A percentile compares a stretch with the other conserved stretches of the same genome.
phyloP scores from a whole-genome alignment of 768 basidiomycete species.

The Ramaria sp. region DNA sequence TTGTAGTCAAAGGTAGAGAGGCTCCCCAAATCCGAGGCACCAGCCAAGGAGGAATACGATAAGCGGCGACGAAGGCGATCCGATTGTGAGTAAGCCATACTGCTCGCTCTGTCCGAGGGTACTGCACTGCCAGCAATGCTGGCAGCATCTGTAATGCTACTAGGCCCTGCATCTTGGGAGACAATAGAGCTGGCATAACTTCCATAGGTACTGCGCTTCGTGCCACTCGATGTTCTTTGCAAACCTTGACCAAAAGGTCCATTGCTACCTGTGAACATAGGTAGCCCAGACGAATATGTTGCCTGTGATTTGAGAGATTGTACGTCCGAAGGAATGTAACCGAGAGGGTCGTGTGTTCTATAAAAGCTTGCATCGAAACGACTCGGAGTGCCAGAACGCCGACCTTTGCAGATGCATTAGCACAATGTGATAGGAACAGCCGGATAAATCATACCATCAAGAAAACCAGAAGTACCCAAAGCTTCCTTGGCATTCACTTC shows the following conservation, averaged over 20 bases:
- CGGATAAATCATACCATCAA: constrained; percentile 36
- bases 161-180: constrained; percentile 79
- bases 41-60: constrained; percentile 69
- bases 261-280: constrained; percentile 59
- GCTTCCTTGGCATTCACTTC: constrained; percentile 87
- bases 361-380: constrained; percentile 96
- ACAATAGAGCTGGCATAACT: constrained; percentile 74
- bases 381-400: constrained; percentile 81
- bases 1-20: constrained; percentile 74
- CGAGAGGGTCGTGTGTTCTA: constrained; percentile 85
- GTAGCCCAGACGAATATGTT: constrained; percentile 86
- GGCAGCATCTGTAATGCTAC: constrained; percentile 41
- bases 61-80: constrained; percentile 73
- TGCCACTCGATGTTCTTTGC: constrained; percentile 50
- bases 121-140: constrained; percentile 47
- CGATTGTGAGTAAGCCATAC: constrained; percentile 82
- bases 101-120: constrained; percentile 33
- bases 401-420: constrained; percentile 23
- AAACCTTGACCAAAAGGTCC: constrained; percentile 62
- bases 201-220: constrained; percentile 67
- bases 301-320: constrained; percentile 96
- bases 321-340: constrained; percentile 90
- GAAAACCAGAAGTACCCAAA: constrained; percentile 29
- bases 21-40: constrained; percentile 70
- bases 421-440: constrained; percentile 4